These are phyloP conservation scores for Ceriops tagal DNA, from an alignment of 345 rosid genomes.

Conservation along the genomic window DNA sequence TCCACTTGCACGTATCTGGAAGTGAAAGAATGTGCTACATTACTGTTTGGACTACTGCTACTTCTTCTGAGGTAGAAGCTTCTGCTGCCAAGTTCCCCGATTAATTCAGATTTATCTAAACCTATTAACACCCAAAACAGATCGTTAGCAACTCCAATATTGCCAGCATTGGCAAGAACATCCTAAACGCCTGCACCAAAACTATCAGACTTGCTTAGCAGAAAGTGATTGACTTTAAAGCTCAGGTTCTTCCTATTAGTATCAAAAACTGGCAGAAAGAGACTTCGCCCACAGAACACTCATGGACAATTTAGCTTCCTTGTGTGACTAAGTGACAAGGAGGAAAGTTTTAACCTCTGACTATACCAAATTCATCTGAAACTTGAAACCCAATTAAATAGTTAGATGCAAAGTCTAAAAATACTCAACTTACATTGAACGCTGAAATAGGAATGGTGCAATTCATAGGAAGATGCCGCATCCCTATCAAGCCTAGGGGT, in stretches of 20 bases:
- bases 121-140: conserved; percentile 30
- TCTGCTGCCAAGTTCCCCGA: conserved; percentile 64
- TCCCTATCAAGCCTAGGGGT: conserved; percentile 54
- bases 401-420: not conserved
- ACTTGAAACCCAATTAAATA: not conserved
- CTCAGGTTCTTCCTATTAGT: no score
- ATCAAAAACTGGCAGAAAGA: no score
- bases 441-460: conserved; percentile 75
- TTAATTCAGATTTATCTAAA: conserved; percentile 51
- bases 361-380: no score
- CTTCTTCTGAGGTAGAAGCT: conserved; percentile 67
- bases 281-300: no score
- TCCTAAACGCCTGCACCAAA: no score
- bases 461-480: conserved; percentile 36
- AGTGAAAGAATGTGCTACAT: conserved; percentile 16
- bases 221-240: no score
- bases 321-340: no score
- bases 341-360: no score
- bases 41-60: conserved; percentile 21
- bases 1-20: conserved; percentile 16
- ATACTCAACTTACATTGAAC: conserved; percentile 49
- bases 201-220: no score
- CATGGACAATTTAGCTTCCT: no score
- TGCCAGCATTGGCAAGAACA: no score
- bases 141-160: not conserved